Conservation (phyloP, 2,329 filamentous ascomycete genomes). For the Calonectria honghensis region DNA sequence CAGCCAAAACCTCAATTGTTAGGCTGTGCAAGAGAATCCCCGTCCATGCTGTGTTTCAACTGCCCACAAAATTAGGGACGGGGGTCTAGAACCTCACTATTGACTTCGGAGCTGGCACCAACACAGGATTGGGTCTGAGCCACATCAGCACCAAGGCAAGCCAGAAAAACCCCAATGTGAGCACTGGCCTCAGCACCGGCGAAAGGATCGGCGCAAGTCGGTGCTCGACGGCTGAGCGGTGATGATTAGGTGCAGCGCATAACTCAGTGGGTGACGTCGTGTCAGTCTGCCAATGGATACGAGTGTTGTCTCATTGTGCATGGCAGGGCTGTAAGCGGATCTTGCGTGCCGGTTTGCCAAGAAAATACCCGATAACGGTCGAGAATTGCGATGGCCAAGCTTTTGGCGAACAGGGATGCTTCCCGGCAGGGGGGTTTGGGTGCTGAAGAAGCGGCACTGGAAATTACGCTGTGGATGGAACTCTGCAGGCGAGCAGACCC, state of each 20-base stretch:
- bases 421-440: constrained; percentile 20
- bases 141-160: neutral
- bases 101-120: neutral
- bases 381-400: neutral
- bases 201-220: constrained; percentile 2
- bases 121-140: constrained; percentile 1
- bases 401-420: constrained; percentile 14
- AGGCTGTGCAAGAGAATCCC: neutral
- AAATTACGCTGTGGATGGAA: constrained; percentile 29
- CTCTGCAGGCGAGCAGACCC: constrained; percentile 18
- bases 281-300: neutral
- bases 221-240: neutral
- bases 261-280: constrained; percentile 17
- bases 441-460: neutral
- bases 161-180: neutral
- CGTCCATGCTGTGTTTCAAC: neutral
- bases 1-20: neutral
- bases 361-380: constrained; percentile 27
- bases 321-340: constrained; percentile 26
- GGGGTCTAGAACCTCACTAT: neutral
- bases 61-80: neutral
- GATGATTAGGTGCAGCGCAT: constrained; percentile 17
- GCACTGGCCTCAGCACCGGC: neutral
- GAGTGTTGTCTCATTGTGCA: constrained; percentile 19
- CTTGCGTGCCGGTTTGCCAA: constrained; percentile 28